Evolutionary conservation across 2,329 filamentous ascomycete genomes (phyloP).

Genomic region (Neophaeococcomyces aloes): DNA sequence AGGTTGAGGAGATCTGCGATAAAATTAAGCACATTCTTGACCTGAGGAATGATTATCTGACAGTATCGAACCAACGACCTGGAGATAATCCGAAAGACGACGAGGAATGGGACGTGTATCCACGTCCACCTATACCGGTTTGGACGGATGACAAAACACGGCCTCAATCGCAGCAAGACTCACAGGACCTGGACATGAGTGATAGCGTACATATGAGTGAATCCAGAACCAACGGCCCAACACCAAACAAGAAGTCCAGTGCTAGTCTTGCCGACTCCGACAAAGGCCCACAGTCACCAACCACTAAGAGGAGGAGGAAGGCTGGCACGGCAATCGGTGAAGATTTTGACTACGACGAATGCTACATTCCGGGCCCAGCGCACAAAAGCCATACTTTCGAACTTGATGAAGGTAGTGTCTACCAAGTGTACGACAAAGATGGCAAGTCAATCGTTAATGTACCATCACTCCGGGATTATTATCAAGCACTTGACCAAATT

Average conservation of each 20-base stretch:
- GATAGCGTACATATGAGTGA: constrained; percentile 22
- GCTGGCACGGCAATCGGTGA: constrained; percentile 83
- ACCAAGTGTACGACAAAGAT: constrained; percentile 69
- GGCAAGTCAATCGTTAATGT: constrained; percentile 65
- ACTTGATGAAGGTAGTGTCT: constrained; percentile 76
- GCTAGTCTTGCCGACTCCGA: constrained; percentile 24
- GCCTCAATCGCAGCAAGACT: constrained; percentile 8
- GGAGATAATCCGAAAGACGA: constrained; percentile 83
- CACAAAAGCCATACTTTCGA: constrained; percentile 62
- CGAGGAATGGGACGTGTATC: constrained; percentile 76
- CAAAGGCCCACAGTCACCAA: constrained; percentile 28
- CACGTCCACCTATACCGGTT: constrained; percentile 78
- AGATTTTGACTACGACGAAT: constrained; percentile 68
- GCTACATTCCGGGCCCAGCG: constrained; percentile 63
- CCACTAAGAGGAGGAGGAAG: constrained; percentile 55
- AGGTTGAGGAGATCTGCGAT: constrained; percentile 75
- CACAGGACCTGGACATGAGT: constrained; percentile 22
- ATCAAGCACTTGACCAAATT: constrained; percentile 83
- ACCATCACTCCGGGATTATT: constrained; percentile 90
- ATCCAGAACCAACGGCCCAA: constrained; percentile 10
- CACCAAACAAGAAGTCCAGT: constrained; percentile 19
- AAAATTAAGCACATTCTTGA: constrained; percentile 88
- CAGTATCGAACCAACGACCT: constrained; percentile 68
- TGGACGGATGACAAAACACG: constrained; percentile 58
- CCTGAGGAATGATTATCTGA: constrained; percentile 77